Evolutionary conservation across 148 eudicot species (phyloP), one percentile per base, ranked within the genome.

Genomic region (Silene uniflora): DNA sequence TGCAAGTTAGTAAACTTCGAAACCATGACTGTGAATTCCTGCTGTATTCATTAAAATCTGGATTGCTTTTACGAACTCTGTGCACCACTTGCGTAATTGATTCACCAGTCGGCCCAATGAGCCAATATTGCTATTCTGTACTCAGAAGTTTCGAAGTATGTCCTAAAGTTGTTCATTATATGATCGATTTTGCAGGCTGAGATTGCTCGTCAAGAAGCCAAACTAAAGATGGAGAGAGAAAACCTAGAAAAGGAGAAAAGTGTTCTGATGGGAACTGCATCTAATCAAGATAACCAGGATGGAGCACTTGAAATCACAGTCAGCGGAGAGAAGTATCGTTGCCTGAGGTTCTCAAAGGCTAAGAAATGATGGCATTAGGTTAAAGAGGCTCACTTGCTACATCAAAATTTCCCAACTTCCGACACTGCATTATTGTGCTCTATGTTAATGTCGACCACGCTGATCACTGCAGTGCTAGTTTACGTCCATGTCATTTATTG

Each of bases 241-340:
- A 96, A 96, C 75, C 93, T 96, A 7, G 99, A 96, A 83, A 96
- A 96, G 75, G 99, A 96, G 88, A 96, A 96, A 81, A 96, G 99
- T 71, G 98, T 96, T 60, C 89, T 96, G 16, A 96, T 96, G 99
- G 98, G 99, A 80, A 96, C 99, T 52, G 98, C 98, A 24, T 92
- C 99, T 17, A 95, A 92, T 86, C 98, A 91, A 84, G 99, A 96
- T 77, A 96, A 91, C 80, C 99, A 96, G 80, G 99, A 96, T 71
- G 98, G 99, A 77, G 98, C 99, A 65, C 98, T 96, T 76, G 99
- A 96, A 79, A 96, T 96, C 80, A 96, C 99, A 0, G 99, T 96
- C 17, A 89, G 99, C 76, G 97, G 97, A 8, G 99, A 95, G 83
- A 95, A 95, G 82, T 95, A 95, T 68, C 87, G 99, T 67, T 95